Evolutionary conservation across 257 asterid genomes (phyloP), one percentile per base, ranked within the genome.

Genomic region (Solanum chiquidenum): DNA sequence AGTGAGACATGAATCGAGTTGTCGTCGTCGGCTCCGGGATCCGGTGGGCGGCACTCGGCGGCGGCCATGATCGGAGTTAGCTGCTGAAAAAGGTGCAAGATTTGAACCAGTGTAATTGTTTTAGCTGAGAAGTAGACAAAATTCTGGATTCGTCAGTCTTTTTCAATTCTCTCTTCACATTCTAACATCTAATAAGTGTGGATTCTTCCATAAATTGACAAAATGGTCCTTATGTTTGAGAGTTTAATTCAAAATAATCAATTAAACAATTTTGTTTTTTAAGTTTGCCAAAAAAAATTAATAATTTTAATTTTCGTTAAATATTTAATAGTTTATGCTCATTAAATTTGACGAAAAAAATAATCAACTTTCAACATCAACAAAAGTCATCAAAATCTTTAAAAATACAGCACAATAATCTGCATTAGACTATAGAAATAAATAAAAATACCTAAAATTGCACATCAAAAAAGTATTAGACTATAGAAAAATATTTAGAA

Each of bases 1-100:
- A 92, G 91, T 3, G 93, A 92, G 13, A 66, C 83, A 23, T 91
- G 90, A 29, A 86, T 33, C 20, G 93, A 74, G 52, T 29, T 10
- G 42, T 82, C 86, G 20, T 29, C 21, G 11, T 16, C 42, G 42
- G n/a, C 4, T 3, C 4, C 44, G 31, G 44, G 71, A 5, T 82
- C 86, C 7, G 31, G 7, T 20, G 44, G 66, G 8, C 68, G 40
- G 68, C 27, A 16, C 13, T 79, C 85, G 66, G 25, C 44, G 86
- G 86, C 29, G 44, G 86, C 86, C 86, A 82, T 82, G 27, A 29
- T 31, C 86, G 20, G 68, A 46, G 34, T 27, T 4, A 80, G 85
- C 66, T 29, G 29, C 85, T 46, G 85, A 9, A 46, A 44, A 46
- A 18, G 38, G 62, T 25, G 34, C 37, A 21, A 42, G 38, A 27